Evolutionary conservation across 2,329 filamentous ascomycete species (phyloP), one percentile per base, ranked within the genome.

Genomic region (Cryphonectria japonica): DNA sequence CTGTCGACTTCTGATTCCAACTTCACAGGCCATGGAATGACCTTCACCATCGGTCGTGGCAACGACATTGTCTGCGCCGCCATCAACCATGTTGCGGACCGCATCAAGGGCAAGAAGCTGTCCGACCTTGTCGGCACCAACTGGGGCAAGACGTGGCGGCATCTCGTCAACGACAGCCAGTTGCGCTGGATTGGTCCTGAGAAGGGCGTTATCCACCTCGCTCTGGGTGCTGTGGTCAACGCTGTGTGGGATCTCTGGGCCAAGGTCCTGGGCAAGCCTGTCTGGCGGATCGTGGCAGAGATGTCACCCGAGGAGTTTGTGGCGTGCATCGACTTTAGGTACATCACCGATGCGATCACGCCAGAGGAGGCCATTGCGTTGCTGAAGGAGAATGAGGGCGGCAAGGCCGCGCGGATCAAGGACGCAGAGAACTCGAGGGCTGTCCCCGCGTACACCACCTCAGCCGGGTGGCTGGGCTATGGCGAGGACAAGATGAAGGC

Each of bases 191-290:
- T 97, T 78, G 94, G 94, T 0, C 94, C 94, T 0, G 94, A 97
- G 78, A 97, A 97, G 83, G 94, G 94, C 72, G 94, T 97, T 61
- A 97, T 97, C 76, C 94, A 97, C 82, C 92, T 98, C 9, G 94
- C 94, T 1, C 89, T 97, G 14, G 94, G 93, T 41, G 93, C 94
- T 60, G 92, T 97, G 22, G 93, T 97, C 76, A 97, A 97, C 80
- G 94, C 94, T 22, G 86, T 97, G 77, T 97, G 94, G 94, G 94
- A 97, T 80, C 88, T 97, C n/a, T 97, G 94, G 94, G 94, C 93
- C 69, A 97, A 97, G 84, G 87, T 87, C 2, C 88, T 96, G 50
- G 86, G 88, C 74, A 97, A 97, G 85, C 95, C 94, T 3, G 93
- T 97, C 19, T 97, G 94, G 95, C 88, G 90, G 71, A 91, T 98